phyloP scores from a whole-genome alignment of 495 filamentous ascomycete species.

The Penicillium cosmopolitanum region DNA sequence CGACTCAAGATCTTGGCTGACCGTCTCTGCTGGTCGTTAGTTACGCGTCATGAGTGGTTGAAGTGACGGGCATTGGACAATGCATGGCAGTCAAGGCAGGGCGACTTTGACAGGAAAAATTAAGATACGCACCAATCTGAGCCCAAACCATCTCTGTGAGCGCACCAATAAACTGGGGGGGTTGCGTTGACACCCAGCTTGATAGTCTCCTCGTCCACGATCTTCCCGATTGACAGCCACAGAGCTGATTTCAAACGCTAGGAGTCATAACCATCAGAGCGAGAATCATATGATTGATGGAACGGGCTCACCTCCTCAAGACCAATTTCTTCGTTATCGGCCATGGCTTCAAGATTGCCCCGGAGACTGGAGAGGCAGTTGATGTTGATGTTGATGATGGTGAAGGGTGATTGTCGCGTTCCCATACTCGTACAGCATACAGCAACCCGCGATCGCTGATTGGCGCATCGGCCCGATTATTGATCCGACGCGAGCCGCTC shows the following conservation, averaged over 20 bases:
- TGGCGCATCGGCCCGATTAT: slow-evolving; percentile 18
- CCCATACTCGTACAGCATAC: slow-evolving; percentile 7
- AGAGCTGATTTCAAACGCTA: slow-evolving; percentile 90
- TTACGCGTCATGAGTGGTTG: background rate
- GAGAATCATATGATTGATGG: background rate
- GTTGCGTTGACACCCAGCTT: slow-evolving; percentile 81
- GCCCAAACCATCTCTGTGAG: slow-evolving; percentile 90
- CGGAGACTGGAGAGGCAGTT: background rate
- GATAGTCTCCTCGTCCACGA: slow-evolving; percentile 84
- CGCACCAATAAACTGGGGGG: slow-evolving; percentile 92
- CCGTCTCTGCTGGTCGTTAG: slow-evolving; percentile 59
- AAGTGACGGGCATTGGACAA: background rate
- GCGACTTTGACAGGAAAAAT: background rate
- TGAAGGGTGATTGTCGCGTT: slow-evolving; percentile 19
- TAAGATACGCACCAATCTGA: slow-evolving; percentile 70
- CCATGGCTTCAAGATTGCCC: background rate
- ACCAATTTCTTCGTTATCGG: background rate
- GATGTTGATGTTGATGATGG: background rate
- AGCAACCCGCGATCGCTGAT: slow-evolving; percentile 20
- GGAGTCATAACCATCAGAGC: background rate
- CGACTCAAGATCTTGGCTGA: slow-evolving; percentile 73
- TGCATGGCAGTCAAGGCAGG: background rate
- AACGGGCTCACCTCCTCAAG: background rate
- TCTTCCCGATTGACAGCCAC: slow-evolving; percentile 89
- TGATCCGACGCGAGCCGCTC: background rate